Conservation (phyloP, 164 flowering plant genomes). For the Nymphaea thermarum region DNA sequence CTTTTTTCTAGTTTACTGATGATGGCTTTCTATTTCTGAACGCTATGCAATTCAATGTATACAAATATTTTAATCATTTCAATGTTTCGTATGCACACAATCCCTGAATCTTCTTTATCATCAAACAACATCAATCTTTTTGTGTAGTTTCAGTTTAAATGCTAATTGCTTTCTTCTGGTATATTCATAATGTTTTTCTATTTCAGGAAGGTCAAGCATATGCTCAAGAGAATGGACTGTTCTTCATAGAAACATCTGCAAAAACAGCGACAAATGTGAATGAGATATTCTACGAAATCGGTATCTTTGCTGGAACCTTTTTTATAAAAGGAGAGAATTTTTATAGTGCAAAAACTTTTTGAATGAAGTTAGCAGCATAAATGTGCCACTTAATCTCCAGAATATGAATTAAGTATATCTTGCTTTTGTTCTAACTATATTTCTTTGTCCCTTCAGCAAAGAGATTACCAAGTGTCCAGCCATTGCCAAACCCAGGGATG, state of each 20-base stretch:
- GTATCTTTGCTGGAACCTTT: slow-evolving; percentile 12
- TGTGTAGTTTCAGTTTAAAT: too few relatives aligned
- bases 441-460: slow-evolving; percentile 4
- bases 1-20: too few relatives aligned
- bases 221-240: slow-evolving; percentile 52
- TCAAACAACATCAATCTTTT: too few relatives aligned
- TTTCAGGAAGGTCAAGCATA: slow-evolving; percentile 40
- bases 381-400: not conserved
- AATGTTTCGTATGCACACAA: too few relatives aligned
- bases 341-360: not conserved
- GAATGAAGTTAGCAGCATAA: not conserved
- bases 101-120: too few relatives aligned
- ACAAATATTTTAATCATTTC: too few relatives aligned
- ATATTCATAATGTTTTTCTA: too few relatives aligned
- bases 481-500: slow-evolving; percentile 12
- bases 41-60: too few relatives aligned
- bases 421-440: not conserved
- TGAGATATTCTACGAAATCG: slow-evolving; percentile 55
- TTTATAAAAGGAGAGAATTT: not conserved
- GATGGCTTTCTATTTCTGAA: too few relatives aligned
- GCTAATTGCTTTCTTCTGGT: not conserved
- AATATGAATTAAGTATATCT: not conserved
- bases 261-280: slow-evolving; percentile 44
- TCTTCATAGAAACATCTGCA: slow-evolving; percentile 61
- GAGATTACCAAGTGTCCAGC: slow-evolving; percentile 11